Conservation (phyloP, 352 stramenopile genomes). For the Phytophthora sp. region DNA sequence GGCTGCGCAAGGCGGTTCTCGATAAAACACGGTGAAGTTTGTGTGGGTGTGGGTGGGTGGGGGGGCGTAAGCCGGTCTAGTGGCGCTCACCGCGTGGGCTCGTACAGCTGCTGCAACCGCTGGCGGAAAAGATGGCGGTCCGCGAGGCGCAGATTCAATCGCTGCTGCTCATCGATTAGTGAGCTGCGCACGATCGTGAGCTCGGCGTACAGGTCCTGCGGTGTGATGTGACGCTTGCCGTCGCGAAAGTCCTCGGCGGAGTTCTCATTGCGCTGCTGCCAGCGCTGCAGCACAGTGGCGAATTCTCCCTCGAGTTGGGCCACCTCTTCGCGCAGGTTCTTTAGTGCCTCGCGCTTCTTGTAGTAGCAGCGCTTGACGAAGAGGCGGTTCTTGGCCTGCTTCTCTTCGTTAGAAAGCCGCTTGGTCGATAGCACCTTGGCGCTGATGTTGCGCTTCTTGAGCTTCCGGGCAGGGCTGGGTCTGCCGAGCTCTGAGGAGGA, state of each 20-base stretch:
- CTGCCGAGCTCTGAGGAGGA: conserved; percentile 33
- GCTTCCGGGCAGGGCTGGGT: conserved; percentile 24
- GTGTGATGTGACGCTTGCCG: conserved; percentile 39
- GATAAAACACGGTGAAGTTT: conserved; percentile 33
- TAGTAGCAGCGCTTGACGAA: conserved; percentile 86
- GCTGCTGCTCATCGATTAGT: conserved; percentile 53
- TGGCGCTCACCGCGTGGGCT: conserved; percentile 39
- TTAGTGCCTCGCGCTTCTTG: conserved; percentile 66
- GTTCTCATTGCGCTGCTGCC: conserved; percentile 41
- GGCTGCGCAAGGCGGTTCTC: too few species aligned
- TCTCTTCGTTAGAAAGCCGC: conserved; percentile 54
- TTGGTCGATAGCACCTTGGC: conserved; percentile 35
- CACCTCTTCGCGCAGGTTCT: conserved; percentile 49
- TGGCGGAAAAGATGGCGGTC: conserved; percentile 53
- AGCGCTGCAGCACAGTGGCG: conserved; percentile 36
- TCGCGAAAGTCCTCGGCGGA: conserved; percentile 36
- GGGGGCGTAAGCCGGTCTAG: neutral
- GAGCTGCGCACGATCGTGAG: conserved; percentile 45
- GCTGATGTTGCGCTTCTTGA: conserved; percentile 38
- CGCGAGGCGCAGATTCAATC: conserved; percentile 44
- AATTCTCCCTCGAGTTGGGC: conserved; percentile 46
- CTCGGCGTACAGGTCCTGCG: conserved; percentile 49
- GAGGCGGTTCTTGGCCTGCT: conserved; percentile 72
- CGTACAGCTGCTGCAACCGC: conserved; percentile 51
- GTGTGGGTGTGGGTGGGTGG: too few species aligned